phyloP scores from a whole-genome alignment of 306 rosid species.

The Rosa persica region DNA sequence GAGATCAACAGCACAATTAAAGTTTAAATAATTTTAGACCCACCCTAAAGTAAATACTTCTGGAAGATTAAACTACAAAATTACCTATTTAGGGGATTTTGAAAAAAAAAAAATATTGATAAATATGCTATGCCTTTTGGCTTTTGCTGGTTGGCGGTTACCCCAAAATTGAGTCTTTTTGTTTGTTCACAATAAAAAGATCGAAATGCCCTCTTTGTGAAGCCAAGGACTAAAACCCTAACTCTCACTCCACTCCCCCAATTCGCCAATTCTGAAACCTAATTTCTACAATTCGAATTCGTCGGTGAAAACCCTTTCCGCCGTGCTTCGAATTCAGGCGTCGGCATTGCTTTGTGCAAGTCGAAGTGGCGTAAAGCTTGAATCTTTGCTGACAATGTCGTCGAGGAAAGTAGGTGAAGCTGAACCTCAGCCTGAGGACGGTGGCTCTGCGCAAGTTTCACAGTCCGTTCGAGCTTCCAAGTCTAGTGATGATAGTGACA shows the following conservation, averaged over 20 bases:
- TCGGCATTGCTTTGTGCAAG: not conserved
- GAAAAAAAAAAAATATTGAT: too few species aligned
- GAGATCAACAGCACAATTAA: too few species aligned
- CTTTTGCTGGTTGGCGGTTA: too few species aligned
- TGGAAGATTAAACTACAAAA: too few species aligned
- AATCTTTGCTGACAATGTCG: constrained; percentile 48
- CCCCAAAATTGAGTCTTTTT: too few species aligned
- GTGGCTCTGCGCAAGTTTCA: constrained; percentile 51
- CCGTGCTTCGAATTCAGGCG: not conserved
- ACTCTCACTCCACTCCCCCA: not conserved
- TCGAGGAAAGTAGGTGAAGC: constrained; percentile 56
- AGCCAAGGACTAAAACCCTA: constrained; percentile 15
- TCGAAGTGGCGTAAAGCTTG: not conserved
- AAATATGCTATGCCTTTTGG: too few species aligned
- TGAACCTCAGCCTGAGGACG: constrained; percentile 54
- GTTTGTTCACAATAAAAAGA: too few species aligned
- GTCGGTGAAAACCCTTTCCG: constrained; percentile 28
- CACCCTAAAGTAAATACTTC: too few species aligned
- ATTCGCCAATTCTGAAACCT: not conserved
- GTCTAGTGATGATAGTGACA: constrained; percentile 69
- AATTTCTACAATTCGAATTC: not conserved
- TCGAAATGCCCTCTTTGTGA: too few species aligned
- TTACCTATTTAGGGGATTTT: too few species aligned
- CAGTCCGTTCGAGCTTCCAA: constrained; percentile 60
- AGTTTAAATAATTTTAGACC: too few species aligned